Conservation (phyloP, 2,329 filamentous ascomycete genomes). For the Diplocarpon rosae region DNA sequence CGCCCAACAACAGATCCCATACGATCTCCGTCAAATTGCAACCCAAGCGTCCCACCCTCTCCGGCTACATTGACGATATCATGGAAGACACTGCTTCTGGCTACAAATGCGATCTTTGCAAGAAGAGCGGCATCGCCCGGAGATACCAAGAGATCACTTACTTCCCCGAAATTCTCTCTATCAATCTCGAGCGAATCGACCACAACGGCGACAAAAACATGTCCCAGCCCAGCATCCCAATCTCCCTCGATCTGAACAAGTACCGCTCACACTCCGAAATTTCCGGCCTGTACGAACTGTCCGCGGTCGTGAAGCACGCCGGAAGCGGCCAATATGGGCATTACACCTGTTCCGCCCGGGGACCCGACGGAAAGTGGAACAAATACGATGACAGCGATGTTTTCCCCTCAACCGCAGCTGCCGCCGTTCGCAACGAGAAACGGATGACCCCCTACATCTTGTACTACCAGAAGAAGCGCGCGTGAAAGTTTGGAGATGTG, state of each 20-base stretch:
- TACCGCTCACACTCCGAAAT: slow-evolving; percentile 8
- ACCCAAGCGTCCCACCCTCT: slow-evolving; percentile 13
- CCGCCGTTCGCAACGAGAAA: slow-evolving; percentile 1
- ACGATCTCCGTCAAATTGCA: slow-evolving; percentile 20
- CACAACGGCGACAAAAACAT: slow-evolving; percentile 18
- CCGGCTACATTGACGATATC: slow-evolving; percentile 16
- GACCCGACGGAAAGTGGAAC: slow-evolving; percentile 16
- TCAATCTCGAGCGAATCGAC: slow-evolving; percentile 24
- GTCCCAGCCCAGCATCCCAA: slow-evolving; percentile 11
- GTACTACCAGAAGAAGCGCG: slow-evolving; percentile 9
- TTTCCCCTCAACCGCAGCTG: neutral
- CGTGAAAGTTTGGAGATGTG: neutral
- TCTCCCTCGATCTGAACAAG: slow-evolving; percentile 18
- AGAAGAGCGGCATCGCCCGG: slow-evolving; percentile 7
- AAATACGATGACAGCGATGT: slow-evolving; percentile 20
- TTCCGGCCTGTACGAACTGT: slow-evolving; percentile 22
- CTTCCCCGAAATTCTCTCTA: slow-evolving; percentile 19
- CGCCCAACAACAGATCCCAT: slow-evolving; percentile 18
- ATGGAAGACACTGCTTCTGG: slow-evolving; percentile 17
- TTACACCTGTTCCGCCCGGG: slow-evolving; percentile 18
- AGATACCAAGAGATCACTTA: slow-evolving; percentile 16
- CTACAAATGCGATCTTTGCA: slow-evolving; percentile 23
- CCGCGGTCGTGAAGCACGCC: slow-evolving; percentile 24
- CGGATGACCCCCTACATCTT: slow-evolving; percentile 13
- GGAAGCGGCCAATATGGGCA: slow-evolving; percentile 17